Percentiles rank a stretch among this genome's conserved stretches.
Conservation (phyloP, 192 early-diverging fungal species). For the Coemansia sp. region DNA sequence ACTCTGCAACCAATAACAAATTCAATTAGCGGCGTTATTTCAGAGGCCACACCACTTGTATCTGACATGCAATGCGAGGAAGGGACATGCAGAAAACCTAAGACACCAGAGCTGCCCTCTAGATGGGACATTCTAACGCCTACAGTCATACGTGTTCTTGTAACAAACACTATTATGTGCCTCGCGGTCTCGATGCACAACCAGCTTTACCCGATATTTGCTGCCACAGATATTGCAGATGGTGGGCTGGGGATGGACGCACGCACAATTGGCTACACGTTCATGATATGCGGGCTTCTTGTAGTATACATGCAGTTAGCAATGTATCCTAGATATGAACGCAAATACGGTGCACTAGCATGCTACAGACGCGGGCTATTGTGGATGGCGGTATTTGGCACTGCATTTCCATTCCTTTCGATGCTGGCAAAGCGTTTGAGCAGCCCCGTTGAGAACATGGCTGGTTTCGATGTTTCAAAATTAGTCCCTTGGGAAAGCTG, state of each 20-base stretch:
- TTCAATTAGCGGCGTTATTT: too few species aligned
- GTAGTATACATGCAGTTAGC: slow-evolving; percentile 56
- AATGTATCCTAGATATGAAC: slow-evolving; percentile 43
- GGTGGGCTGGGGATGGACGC: too few species aligned
- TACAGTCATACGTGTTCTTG: slow-evolving; percentile 13
- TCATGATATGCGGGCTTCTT: slow-evolving; percentile 34
- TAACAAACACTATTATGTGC: slow-evolving; percentile 16
- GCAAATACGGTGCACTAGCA: slow-evolving; percentile 40
- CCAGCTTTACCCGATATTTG: too few species aligned
- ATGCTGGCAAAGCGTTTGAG: slow-evolving; percentile 40
- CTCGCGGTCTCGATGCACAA: slow-evolving; percentile 25
- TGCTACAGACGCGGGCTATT: slow-evolving; percentile 42
- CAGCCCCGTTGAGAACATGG: neutral
- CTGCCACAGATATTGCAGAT: too few species aligned
- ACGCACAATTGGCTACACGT: slow-evolving; percentile 52
- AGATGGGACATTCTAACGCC: slow-evolving; percentile 20
- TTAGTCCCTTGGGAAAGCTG: neutral
- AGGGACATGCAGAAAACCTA: neutral
- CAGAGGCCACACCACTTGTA: slow-evolving; percentile 18
- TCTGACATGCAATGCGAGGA: neutral
- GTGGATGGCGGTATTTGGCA: slow-evolving; percentile 9
- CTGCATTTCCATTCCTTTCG: slow-evolving; percentile 19
- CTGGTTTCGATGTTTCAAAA: slow-evolving; percentile 1
- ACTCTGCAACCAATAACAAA: neutral
- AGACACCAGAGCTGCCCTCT: neutral